A percentile compares a stretch with the other conserved stretches of the same genome.
These are phyloP conservation scores for Fusarium sp. DNA, from an alignment of 2,329 filamentous ascomycete genomes.

Conservation along the genomic window DNA sequence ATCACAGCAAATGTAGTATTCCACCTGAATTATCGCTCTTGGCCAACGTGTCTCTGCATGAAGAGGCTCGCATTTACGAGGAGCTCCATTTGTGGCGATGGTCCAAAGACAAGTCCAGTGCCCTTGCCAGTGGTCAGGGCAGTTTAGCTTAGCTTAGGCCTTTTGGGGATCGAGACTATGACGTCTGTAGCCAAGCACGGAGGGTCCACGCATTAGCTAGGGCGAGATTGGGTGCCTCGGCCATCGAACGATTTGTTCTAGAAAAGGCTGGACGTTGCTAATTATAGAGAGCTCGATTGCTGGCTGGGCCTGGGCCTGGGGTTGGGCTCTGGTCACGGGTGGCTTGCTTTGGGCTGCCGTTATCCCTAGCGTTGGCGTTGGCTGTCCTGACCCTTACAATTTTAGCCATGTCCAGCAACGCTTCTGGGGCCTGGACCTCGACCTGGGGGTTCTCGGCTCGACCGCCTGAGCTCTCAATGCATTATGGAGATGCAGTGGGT, in stretches of 20 bases:
- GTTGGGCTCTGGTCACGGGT: not conserved
- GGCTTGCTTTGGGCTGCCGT: not conserved
- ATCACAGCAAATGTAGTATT: not conserved
- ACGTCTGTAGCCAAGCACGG: conserved; percentile 3
- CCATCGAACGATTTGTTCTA: not conserved
- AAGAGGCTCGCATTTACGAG: not conserved
- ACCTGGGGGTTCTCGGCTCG: not conserved
- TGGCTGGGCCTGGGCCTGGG: conserved; percentile 1
- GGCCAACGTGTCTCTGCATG: not conserved
- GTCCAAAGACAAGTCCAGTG: not conserved
- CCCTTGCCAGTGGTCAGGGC: not conserved
- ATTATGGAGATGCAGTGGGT: not conserved
- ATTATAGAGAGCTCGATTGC: not conserved
- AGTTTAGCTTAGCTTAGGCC: not conserved
- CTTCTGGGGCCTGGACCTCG: not conserved
- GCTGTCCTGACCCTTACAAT: not conserved
- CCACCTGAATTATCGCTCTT: not conserved
- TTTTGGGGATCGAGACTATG: not conserved
- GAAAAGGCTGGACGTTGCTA: conserved; percentile 13
- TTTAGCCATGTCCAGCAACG: not conserved
- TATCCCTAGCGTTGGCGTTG: not conserved
- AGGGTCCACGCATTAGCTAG: not conserved
- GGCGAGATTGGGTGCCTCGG: not conserved
- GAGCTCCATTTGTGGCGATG: not conserved
- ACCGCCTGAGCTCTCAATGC: not conserved